These are phyloP conservation scores for Mallotus nudiflorus DNA, from an alignment of 345 rosid species.

Conservation along the genomic window DNA sequence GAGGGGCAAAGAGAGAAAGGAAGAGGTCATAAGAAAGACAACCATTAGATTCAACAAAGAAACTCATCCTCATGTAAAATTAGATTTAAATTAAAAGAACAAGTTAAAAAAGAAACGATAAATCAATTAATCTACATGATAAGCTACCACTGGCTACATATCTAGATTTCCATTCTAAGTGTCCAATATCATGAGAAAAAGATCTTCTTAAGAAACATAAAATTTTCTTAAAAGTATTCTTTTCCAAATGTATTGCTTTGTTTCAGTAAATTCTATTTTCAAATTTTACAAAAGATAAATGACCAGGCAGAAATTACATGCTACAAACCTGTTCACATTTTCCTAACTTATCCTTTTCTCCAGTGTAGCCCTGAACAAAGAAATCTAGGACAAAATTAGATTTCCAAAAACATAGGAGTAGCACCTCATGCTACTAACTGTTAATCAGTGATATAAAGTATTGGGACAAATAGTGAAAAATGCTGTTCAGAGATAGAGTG, in stretches of 20 bases:
- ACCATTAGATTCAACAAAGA: too few relatives aligned
- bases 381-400: conserved; percentile 13
- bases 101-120: too few relatives aligned
- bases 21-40: too few relatives aligned
- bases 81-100: too few relatives aligned
- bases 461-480: conserved; percentile 2
- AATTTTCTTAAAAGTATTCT: not conserved
- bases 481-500: not conserved
- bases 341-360: conserved; percentile 84
- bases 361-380: conserved; percentile 66
- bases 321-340: conserved; percentile 80
- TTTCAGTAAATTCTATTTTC: not conserved
- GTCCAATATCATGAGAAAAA: too few relatives aligned
- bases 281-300: not conserved
- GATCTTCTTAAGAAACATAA: not conserved
- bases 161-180: not conserved
- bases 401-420: conserved; percentile 6
- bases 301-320: conserved; percentile 8
- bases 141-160: not conserved
- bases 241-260: not conserved
- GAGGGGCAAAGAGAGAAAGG: too few relatives aligned
- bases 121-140: not conserved
- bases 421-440: conserved; percentile 18
- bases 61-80: too few relatives aligned
- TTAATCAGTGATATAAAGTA: not conserved